A percentile compares a stretch with the other conserved stretches of the same genome.
Evolutionary conservation across 83 land plant species (phyloP).

Genomic region (Larix sibirica): DNA sequence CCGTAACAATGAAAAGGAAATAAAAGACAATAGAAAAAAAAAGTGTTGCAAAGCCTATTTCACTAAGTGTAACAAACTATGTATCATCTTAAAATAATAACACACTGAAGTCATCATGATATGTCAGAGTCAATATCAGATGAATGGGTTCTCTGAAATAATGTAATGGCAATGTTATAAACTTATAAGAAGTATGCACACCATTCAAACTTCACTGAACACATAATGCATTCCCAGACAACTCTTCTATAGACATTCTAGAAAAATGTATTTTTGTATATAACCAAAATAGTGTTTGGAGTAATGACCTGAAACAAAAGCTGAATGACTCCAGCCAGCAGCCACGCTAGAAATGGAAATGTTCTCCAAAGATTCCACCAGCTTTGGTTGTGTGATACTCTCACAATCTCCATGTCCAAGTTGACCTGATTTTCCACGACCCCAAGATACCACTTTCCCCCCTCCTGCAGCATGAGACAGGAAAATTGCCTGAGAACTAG

Average conservation of each 20-base stretch:
- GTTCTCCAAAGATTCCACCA: slow-evolving; percentile 33
- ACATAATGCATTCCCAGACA: too few relatives aligned
- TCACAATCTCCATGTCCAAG: slow-evolving; percentile 75
- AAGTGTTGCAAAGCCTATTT: background rate
- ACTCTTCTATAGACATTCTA: too few relatives aligned
- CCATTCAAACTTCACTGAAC: background rate
- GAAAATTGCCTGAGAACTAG: background rate
- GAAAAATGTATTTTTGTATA: too few relatives aligned
- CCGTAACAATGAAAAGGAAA: background rate
- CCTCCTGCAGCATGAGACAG: slow-evolving; percentile 26
- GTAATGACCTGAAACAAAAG: slow-evolving; percentile 80
- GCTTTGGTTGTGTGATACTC: slow-evolving; percentile 44
- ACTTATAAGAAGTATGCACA: background rate
- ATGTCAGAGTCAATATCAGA: background rate
- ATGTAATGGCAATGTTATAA: background rate
- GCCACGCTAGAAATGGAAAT: slow-evolving; percentile 45
- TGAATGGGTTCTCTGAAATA: background rate
- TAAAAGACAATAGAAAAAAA: background rate
- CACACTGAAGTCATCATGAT: background rate
- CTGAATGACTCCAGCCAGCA: slow-evolving; percentile 98
- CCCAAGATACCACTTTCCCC: slow-evolving; percentile 78
- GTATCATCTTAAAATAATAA: background rate
- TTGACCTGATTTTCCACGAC: slow-evolving; percentile 77
- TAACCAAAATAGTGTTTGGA: too few relatives aligned
- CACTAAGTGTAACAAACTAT: background rate